A percentile compares a stretch with the other conserved stretches of the same genome.
These are phyloP conservation scores for Fusarium verticillioides DNA, from an alignment of 2,329 filamentous ascomycete genomes.

Conservation along the genomic window DNA sequence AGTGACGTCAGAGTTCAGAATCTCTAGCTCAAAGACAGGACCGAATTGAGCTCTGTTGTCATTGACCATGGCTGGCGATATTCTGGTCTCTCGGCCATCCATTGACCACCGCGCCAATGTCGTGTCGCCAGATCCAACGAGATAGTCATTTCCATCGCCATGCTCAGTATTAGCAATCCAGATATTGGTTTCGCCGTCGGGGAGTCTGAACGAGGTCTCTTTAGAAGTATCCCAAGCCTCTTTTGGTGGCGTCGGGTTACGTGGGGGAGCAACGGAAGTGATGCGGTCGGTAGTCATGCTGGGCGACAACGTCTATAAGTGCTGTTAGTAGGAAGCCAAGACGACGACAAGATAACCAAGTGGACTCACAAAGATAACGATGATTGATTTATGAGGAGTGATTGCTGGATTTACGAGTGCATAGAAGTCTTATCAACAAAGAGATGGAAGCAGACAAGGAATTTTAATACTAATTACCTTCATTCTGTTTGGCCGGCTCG, in stretches of 20 bases:
- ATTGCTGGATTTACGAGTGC: neutral
- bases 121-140: conserved; percentile 8
- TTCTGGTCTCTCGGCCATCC: conserved; percentile 5
- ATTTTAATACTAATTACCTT: neutral
- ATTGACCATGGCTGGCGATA: conserved; percentile 26
- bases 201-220: conserved; percentile 9
- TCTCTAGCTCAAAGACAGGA: conserved; percentile 4
- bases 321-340: neutral
- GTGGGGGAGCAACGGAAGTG: conserved; percentile 6
- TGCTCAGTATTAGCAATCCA: conserved; percentile 15
- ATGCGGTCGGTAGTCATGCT: conserved; percentile 3
- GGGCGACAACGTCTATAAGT: neutral
- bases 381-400: neutral
- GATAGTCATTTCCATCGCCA: conserved; percentile 1
- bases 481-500: neutral
- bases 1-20: conserved; percentile 6
- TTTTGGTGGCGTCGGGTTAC: conserved; percentile 23
- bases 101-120: conserved; percentile 14
- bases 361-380: neutral
- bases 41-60: conserved; percentile 15
- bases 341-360: neutral
- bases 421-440: neutral
- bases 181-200: conserved; percentile 15
- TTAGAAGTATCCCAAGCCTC: conserved; percentile 9
- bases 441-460: neutral